These are phyloP conservation scores for Trichoderma atroviride DNA, from an alignment of 2,329 filamentous ascomycete genomes.

Conservation along the genomic window DNA sequence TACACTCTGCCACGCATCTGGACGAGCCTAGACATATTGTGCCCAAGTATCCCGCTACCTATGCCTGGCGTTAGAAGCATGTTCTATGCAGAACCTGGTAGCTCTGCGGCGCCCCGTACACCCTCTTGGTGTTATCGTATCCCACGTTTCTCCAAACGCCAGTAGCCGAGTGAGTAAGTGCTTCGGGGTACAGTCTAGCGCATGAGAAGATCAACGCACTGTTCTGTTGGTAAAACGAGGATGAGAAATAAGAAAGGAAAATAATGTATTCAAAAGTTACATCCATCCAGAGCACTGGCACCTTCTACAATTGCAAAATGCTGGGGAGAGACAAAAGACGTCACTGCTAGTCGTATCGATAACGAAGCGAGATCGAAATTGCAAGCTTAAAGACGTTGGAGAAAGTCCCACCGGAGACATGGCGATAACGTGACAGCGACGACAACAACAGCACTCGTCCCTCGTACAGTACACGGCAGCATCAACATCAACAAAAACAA, in stretches of 20 bases:
- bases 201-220: not conserved
- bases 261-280: no score
- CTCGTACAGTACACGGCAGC: not conserved
- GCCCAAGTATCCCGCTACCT: not conserved
- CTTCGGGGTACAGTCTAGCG: not conserved
- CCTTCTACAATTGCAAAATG: not conserved
- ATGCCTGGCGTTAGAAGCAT: not conserved
- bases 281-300: not conserved
- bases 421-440: constrained; percentile 15
- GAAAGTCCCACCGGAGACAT: constrained; percentile 1
- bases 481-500: not conserved
- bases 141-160: constrained; percentile 12
- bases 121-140: not conserved
- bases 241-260: not conserved
- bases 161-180: not conserved
- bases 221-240: not conserved
- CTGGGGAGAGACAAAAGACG: not conserved
- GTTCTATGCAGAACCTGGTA: not conserved
- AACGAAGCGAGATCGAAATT: constrained; percentile 15
- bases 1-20: not conserved
- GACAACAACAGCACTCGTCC: not conserved
- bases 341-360: constrained; percentile 18
- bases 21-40: not conserved
- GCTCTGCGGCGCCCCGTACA: not conserved
- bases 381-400: constrained; percentile 5